A percentile compares a stretch with the other conserved stretches of the same genome.
Conservation (phyloP, 2,329 filamentous ascomycete species). For the Scedosporium boydii region DNA sequence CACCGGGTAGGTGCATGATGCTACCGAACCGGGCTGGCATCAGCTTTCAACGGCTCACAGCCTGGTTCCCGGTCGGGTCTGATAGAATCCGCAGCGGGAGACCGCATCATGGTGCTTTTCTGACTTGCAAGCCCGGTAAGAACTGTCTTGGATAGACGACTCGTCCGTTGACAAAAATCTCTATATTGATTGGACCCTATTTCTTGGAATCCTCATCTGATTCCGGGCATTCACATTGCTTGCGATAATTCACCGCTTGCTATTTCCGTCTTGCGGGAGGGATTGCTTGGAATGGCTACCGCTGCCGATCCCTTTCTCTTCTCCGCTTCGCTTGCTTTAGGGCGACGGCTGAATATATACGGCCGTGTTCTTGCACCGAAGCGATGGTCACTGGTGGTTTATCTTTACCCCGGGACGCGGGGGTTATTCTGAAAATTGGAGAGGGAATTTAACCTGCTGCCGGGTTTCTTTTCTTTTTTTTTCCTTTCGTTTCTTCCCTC, state of each 20-base stretch:
- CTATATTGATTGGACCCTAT: background rate
- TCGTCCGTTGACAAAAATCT: background rate
- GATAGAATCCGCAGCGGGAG: background rate
- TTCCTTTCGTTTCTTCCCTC: background rate
- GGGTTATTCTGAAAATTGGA: background rate
- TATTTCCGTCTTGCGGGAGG: background rate
- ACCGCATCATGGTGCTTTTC: background rate
- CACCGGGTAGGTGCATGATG: background rate
- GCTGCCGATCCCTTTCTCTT: background rate
- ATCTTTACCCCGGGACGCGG: background rate
- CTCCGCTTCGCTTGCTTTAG: background rate
- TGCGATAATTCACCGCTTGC: background rate
- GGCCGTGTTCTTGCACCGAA: background rate
- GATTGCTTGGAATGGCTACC: background rate
- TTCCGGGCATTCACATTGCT: too few species aligned
- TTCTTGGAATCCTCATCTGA: background rate
- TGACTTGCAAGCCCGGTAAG: background rate
- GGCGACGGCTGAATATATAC: background rate
- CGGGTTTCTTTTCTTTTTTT: background rate
- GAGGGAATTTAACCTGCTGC: background rate
- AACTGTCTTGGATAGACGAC: background rate
- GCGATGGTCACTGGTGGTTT: background rate
- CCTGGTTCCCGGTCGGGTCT: background rate
- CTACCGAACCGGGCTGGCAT: background rate
- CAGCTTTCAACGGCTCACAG: background rate